Base-by-base conservation (phyloP, 129 eudicot species). In the Flaveria linearis region DNA sequence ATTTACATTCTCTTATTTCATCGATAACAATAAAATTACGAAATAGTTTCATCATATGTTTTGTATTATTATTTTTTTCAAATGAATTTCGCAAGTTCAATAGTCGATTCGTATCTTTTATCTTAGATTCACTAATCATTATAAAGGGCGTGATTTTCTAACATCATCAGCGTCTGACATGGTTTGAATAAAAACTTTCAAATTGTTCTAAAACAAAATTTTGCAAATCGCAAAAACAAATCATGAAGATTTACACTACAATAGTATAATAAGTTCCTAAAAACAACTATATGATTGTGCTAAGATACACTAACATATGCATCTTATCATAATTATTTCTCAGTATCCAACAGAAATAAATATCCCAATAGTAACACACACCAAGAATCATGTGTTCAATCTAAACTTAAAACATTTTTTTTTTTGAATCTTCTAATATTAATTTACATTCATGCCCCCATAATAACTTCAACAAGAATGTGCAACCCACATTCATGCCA, bases 401-500 rank as follows among this genome's bases (percentile, higher is more conserved):
- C 26, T 1, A 26, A 79, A 72, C 49, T 10, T 7, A n/a, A n/a
- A 71, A n/a, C 39, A 50, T 7, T 58, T 0, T 16, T 58, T 0
- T 16, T 5, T 50, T 60, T 30, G 3, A 76, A 80, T 15, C 5
- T 23, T 74, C 50, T 20, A 46, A 3, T 17, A 61, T 26, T 23
- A 71, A 9, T 46, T 56, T 61, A 66, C 74, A 73, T 23, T 65
- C 26, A 65, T 56, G 68, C 68, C 79, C 58, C 13, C 23, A 67
- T 52, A 80, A 80, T 80, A 80, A 80, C 79, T 80, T 55, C 79
- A 47, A 43, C 84, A 80, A 80, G 75, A 80, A 80, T 25, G 41
- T 64, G 69, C 69, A 73, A 56, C 41, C 79, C 79, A 80, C 79
- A 80, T 73, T 80, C 79, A 73, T 80, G 84, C 75, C 75, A 80